Evolutionary conservation across 2,329 filamentous ascomycete species (phyloP).

Genomic region (Aspergillus versicolor): DNA sequence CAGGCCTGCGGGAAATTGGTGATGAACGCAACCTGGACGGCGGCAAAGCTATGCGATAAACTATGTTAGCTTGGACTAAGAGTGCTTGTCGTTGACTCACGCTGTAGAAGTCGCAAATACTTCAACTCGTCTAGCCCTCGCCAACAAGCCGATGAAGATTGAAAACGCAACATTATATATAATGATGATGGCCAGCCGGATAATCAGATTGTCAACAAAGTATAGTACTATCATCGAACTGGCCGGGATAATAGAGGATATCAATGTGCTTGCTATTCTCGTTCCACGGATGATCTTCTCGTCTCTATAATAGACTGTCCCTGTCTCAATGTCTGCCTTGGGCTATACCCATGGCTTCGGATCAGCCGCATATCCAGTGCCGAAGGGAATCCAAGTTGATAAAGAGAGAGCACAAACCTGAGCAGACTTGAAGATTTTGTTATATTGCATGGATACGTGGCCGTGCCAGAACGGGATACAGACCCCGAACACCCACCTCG

Average conservation of each 20-base stretch:
- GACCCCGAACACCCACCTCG: constrained; percentile 5
- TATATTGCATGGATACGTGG: background rate
- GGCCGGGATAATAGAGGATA: constrained; percentile 4
- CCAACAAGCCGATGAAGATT: constrained; percentile 8
- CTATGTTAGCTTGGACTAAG: background rate
- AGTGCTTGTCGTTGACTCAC: background rate
- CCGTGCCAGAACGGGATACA: background rate
- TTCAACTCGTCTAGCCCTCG: constrained; percentile 13
- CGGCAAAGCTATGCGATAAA: constrained; percentile 9
- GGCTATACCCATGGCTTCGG: background rate
- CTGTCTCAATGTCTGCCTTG: constrained; percentile 2
- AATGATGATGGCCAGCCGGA: constrained; percentile 4
- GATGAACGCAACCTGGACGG: constrained; percentile 15
- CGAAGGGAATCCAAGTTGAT: too few relatives aligned
- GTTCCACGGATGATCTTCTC: constrained; percentile 4
- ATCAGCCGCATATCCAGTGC: background rate
- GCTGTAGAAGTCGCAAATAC: constrained; percentile 15
- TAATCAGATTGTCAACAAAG: constrained; percentile 2
- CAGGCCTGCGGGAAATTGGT: constrained; percentile 6
- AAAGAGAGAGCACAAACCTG: too few relatives aligned
- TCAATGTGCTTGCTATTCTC: constrained; percentile 1
- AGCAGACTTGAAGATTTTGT: too few relatives aligned
- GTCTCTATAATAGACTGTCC: constrained; percentile 8
- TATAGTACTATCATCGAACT: constrained; percentile 12
- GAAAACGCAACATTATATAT: constrained; percentile 15